phyloP scores from a whole-genome alignment of 371 early-diverging fungal genomes.

The Rhizopus arrhizus region DNA sequence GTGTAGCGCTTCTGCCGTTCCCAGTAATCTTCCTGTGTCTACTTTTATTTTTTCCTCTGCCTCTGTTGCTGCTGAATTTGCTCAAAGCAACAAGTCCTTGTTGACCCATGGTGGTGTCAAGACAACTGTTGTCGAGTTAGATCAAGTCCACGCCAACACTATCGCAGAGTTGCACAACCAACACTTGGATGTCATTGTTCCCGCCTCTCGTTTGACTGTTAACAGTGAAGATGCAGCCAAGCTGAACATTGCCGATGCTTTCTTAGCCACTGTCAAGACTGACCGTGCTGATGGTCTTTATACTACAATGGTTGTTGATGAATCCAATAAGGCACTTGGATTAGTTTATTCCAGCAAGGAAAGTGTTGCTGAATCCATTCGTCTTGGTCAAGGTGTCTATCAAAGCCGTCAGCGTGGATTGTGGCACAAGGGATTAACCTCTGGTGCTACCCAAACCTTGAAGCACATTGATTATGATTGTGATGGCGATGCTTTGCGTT shows the following conservation, averaged over 20 bases:
- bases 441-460: constrained; percentile 89
- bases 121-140: constrained; percentile 45
- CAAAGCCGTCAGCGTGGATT: constrained; percentile 88
- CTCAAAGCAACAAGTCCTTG: constrained; percentile 28
- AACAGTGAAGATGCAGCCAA: constrained; percentile 21
- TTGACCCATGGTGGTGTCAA: constrained; percentile 48
- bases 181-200: constrained; percentile 45
- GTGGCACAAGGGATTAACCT: constrained; percentile 95
- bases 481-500: constrained; percentile 87
- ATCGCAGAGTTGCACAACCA: constrained; percentile 41
- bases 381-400: constrained; percentile 86
- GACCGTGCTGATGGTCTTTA: constrained; percentile 91
- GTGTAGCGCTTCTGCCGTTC: constrained; percentile 6
- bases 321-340: constrained; percentile 85
- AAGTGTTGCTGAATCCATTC: constrained; percentile 83
- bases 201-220: constrained; percentile 41
- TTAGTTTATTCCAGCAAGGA: constrained; percentile 87
- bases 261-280: constrained; percentile 65
- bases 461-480: constrained; percentile 83
- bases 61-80: constrained; percentile 14
- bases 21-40: constrained; percentile 23
- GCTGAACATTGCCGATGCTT: constrained; percentile 72
- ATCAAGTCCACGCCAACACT: constrained; percentile 32
- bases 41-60: constrained; percentile 26
- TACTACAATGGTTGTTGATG: constrained; percentile 92